Evolutionary conservation across 768 basidiomycete species (phyloP).

Genomic region (Boletus reticuloceps): DNA sequence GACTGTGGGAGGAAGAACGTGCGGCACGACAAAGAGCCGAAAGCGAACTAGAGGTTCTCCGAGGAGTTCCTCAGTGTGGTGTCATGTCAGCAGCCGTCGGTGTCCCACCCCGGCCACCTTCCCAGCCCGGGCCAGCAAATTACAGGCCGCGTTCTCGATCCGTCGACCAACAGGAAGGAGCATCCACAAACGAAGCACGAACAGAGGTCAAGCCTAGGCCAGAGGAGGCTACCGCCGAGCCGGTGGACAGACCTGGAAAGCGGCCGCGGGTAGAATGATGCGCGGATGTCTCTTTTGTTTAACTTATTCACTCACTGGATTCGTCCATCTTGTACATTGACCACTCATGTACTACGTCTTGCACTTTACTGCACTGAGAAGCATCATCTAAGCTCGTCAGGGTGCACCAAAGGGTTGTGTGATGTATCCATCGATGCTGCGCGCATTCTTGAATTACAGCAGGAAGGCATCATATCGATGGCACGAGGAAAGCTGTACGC

Average conservation of each 20-base stretch:
- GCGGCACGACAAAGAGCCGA: constrained; percentile 56
- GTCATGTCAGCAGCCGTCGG: background rate
- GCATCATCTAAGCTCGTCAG: background rate
- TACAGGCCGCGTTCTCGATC: constrained; percentile 28
- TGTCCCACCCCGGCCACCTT: constrained; percentile 15
- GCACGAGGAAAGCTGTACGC: too few species aligned
- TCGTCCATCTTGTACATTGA: constrained; percentile 9
- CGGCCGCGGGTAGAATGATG: constrained; percentile 32
- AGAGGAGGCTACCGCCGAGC: constrained; percentile 18
- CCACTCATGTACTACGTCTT: constrained; percentile 9
- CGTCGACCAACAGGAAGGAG: constrained; percentile 24
- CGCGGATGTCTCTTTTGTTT: background rate
- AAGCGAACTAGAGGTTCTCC: constrained; percentile 59
- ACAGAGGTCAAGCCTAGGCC: constrained; percentile 19
- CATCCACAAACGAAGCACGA: constrained; percentile 15
- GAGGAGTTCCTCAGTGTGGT: constrained; percentile 32
- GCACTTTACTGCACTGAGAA: background rate
- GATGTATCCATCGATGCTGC: too few species aligned
- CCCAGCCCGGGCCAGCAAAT: constrained; percentile 10
- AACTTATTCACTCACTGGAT: constrained; percentile 18
- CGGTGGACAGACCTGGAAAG: constrained; percentile 28
- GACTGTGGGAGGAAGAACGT: constrained; percentile 81
- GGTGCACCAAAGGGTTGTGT: too few species aligned
- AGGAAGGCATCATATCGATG: too few species aligned
- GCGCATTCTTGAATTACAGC: too few species aligned